Evolutionary conservation across 345 rosid genomes (phyloP).

Genomic region (Anacardium occidentale): DNA sequence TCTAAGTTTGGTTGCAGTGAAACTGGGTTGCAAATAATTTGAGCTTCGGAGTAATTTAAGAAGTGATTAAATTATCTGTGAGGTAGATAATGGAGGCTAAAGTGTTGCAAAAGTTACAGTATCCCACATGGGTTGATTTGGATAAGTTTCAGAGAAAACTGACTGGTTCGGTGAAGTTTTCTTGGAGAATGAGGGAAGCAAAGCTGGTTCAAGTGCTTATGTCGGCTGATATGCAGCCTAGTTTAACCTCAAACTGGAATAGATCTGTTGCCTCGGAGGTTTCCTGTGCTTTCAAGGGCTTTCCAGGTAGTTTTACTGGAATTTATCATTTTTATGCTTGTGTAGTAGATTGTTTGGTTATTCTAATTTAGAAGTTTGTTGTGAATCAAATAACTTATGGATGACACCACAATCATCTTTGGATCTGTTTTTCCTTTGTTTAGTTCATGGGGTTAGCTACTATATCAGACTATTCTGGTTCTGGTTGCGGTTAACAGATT

Average conservation of each 20-base stretch:
- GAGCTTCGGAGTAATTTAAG: background rate
- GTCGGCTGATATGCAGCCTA: conserved; percentile 42
- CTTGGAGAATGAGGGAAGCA: conserved; percentile 32
- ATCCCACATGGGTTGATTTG: conserved; percentile 42
- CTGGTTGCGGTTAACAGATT: too few relatives aligned
- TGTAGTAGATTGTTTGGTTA: background rate
- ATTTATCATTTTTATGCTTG: background rate
- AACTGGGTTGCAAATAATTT: background rate
- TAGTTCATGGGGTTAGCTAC: too few relatives aligned
- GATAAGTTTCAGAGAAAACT: conserved; percentile 30
- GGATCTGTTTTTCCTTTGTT: too few relatives aligned
- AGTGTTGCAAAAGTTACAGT: conserved; percentile 43
- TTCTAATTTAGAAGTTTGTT: background rate
- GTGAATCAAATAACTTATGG: background rate
- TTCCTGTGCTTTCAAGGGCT: conserved; percentile 47
- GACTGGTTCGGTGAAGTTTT: conserved; percentile 30
- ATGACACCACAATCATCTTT: background rate
- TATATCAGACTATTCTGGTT: too few relatives aligned
- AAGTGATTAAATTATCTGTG: background rate
- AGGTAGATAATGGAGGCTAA: conserved; percentile 54
- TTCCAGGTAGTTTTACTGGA: conserved; percentile 42
- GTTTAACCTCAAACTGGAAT: conserved; percentile 20
- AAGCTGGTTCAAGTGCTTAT: conserved; percentile 36
- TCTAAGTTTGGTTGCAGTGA: background rate
- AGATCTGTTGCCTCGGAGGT: conserved; percentile 33